phyloP scores from a whole-genome alignment of 2,329 filamentous ascomycete genomes.

The Colletotrichum acutatum region DNA sequence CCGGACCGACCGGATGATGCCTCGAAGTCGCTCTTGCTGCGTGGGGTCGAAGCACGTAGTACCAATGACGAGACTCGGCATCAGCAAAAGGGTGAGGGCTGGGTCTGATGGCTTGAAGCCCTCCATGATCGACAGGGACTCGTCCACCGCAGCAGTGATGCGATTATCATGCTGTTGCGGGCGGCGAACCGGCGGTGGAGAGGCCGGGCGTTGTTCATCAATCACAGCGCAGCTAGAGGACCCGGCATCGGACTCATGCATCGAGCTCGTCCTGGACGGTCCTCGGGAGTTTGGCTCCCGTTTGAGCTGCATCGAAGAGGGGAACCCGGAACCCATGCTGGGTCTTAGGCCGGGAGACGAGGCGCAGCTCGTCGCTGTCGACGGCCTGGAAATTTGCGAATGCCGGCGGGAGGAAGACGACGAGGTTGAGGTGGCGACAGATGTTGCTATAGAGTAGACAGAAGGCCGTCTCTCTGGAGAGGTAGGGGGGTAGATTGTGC shows the following conservation, averaged over 20 bases:
- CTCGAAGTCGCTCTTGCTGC: constrained; percentile 64
- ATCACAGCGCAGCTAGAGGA: constrained; percentile 25
- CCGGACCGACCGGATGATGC: constrained; percentile 61
- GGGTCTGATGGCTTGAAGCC: constrained; percentile 68
- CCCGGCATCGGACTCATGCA: constrained; percentile 46
- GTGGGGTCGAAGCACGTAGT: constrained; percentile 65
- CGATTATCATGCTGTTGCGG: constrained; percentile 61
- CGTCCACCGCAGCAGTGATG: constrained; percentile 65
- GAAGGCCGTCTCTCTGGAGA: constrained; percentile 21
- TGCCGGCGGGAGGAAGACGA: constrained; percentile 34
- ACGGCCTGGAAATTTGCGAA: constrained; percentile 35
- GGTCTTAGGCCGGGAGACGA: constrained; percentile 46
- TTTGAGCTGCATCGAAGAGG: constrained; percentile 42
- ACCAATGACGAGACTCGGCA: constrained; percentile 70
- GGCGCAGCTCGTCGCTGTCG: constrained; percentile 44
- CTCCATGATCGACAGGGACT: constrained; percentile 65
- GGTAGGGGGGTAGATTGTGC: constrained; percentile 68
- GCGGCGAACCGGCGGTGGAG: constrained; percentile 59
- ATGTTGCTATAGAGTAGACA: constrained; percentile 36
- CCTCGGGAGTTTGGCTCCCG: constrained; percentile 46
- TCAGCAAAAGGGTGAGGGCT: constrained; percentile 67
- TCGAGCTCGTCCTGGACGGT: constrained; percentile 52
- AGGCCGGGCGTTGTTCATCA: constrained; percentile 41
- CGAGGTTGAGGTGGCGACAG: constrained; percentile 35
- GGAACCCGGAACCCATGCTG: constrained; percentile 27